Conservation (phyloP, 306 rosid species). For the Cicer yamashitae region DNA sequence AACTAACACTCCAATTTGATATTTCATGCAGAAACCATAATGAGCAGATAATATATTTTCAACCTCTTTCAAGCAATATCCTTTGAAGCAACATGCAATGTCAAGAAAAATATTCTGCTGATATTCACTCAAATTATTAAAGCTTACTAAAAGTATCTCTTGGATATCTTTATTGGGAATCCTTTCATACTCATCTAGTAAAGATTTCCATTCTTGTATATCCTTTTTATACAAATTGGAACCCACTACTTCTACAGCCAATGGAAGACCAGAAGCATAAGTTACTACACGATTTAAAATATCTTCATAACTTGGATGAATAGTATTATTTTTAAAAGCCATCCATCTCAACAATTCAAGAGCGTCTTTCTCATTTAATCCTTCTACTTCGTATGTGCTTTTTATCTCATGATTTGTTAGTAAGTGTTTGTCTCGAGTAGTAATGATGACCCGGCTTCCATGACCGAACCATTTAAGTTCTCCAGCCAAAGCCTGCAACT, state of each 20-base stretch:
- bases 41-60: background rate
- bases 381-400: background rate
- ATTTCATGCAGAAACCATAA: background rate
- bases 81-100: background rate
- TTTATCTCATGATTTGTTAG: background rate
- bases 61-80: background rate
- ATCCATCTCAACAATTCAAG: background rate
- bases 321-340: background rate
- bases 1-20: background rate
- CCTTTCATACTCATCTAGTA: background rate
- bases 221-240: background rate
- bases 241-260: background rate
- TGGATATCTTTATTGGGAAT: background rate
- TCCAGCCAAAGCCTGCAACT: background rate
- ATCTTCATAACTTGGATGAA: too few species aligned
- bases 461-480: background rate
- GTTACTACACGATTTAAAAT: background rate
- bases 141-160: background rate
- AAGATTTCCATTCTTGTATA: background rate
- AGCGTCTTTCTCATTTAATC: background rate
- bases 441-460: background rate
- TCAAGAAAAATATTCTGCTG: too few species aligned
- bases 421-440: background rate
- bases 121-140: too few species aligned
- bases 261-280: constrained; percentile 15